Evolutionary conservation across 2,329 filamentous ascomycete species (phyloP).

Genomic region (Aphanocladium album): DNA sequence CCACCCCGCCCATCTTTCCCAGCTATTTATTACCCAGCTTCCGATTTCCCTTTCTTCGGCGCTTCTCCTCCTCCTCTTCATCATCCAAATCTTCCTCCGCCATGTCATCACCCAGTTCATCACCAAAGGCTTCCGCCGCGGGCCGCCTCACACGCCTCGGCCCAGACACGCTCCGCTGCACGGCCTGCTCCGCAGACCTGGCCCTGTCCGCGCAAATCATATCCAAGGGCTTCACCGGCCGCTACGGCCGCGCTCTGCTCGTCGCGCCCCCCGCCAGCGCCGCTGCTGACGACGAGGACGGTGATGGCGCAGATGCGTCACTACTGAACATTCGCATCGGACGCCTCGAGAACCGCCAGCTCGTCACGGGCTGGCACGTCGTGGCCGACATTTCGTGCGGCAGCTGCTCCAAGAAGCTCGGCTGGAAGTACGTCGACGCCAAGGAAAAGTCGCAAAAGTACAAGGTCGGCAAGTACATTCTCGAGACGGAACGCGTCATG

Average conservation of each 20-base stretch:
- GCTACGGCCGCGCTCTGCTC: constrained; percentile 59
- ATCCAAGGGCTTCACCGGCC: constrained; percentile 61
- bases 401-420: constrained; percentile 51
- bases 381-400: constrained; percentile 59
- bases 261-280: constrained; percentile 36
- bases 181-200: constrained; percentile 54
- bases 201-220: constrained; percentile 58
- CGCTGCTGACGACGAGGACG: constrained; percentile 13
- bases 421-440: constrained; percentile 66
- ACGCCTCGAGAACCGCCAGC: constrained; percentile 48
- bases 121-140: constrained; percentile 22
- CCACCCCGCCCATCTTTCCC: constrained; percentile 42
- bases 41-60: constrained; percentile 42
- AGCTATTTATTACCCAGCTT: constrained; percentile 49
- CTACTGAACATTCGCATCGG: constrained; percentile 54
- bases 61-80: constrained; percentile 33
- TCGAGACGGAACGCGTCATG: constrained; percentile 56
- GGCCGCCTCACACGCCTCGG: constrained; percentile 36
- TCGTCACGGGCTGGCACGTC: constrained; percentile 59
- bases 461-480: constrained; percentile 64
- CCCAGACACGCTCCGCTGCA: constrained; percentile 55
- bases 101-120: constrained; percentile 17
- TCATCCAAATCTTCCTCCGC: constrained; percentile 20
- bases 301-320: constrained; percentile 12
- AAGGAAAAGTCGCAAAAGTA: constrained; percentile 56